Percentiles rank a stretch among this genome's conserved stretches.
Conservation (phyloP, 331 rosid genomes). For the Quercus tomentella region DNA sequence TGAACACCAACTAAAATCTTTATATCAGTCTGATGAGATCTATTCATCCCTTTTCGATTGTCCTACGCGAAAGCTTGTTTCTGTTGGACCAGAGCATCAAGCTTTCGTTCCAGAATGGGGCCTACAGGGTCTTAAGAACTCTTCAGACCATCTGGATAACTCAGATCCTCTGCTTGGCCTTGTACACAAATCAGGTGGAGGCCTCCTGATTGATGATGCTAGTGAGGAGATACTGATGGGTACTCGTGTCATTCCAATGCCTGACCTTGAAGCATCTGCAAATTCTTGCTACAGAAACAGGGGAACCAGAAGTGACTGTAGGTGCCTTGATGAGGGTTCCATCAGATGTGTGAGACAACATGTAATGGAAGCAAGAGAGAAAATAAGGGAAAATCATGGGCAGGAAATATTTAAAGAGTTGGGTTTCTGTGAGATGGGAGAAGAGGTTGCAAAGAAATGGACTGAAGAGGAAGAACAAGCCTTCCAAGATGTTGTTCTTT, state of each 20-base stretch:
- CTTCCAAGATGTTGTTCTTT: slow-evolving; percentile 24
- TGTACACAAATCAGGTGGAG: neutral
- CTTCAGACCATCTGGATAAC: slow-evolving; percentile 4
- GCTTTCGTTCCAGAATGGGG: slow-evolving; percentile 28
- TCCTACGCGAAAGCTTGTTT: slow-evolving; percentile 25
- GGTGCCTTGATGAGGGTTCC: slow-evolving; percentile 32
- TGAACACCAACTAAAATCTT: slow-evolving; percentile 13
- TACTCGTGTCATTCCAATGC: slow-evolving; percentile 29
- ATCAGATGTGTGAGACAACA: slow-evolving; percentile 31
- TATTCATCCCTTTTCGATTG: slow-evolving; percentile 14
- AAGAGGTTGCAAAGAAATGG: slow-evolving; percentile 28
- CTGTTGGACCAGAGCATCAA: slow-evolving; percentile 39
- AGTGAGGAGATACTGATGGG: slow-evolving; percentile 25
- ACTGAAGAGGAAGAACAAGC: slow-evolving; percentile 28
- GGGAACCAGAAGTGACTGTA: slow-evolving; percentile 16
- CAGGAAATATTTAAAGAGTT: slow-evolving; percentile 16
- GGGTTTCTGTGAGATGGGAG: slow-evolving; percentile 42
- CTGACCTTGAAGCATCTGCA: slow-evolving; percentile 16
- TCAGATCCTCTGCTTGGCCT: neutral
- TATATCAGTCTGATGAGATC: slow-evolving; percentile 18
- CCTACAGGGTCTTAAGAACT: slow-evolving; percentile 9
- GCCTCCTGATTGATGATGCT: neutral
- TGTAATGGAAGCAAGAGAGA: slow-evolving; percentile 23
- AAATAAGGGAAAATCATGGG: slow-evolving; percentile 26
- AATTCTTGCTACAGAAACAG: slow-evolving; percentile 6